phyloP scores from a whole-genome alignment of 2,329 filamentous ascomycete species.

The Mollisiaceae sp. region DNA sequence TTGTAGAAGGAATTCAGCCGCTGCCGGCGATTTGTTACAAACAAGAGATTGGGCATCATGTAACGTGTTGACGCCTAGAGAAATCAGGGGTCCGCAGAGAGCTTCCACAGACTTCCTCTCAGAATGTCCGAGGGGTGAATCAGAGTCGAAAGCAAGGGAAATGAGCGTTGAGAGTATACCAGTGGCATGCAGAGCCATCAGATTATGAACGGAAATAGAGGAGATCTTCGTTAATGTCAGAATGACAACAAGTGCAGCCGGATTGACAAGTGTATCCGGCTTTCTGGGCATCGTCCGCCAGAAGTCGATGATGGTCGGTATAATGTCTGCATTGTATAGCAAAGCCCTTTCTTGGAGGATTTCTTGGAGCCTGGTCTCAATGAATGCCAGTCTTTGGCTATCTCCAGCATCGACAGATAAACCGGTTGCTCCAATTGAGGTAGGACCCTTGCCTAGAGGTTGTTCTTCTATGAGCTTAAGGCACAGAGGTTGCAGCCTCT shows the following conservation, averaged over 20 bases:
- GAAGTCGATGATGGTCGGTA: conserved; percentile 65
- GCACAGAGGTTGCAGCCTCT: conserved; percentile 74
- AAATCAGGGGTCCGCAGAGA: conserved; percentile 72
- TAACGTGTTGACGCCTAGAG: conserved; percentile 78
- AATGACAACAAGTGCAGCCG: conserved; percentile 67
- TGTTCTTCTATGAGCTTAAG: conserved; percentile 48
- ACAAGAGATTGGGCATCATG: conserved; percentile 81
- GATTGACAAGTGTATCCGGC: conserved; percentile 50
- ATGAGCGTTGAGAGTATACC: conserved; percentile 72
- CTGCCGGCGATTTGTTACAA: conserved; percentile 54
- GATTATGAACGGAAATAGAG: conserved; percentile 72
- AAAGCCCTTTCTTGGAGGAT: conserved; percentile 57
- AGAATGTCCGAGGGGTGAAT: conserved; percentile 54
- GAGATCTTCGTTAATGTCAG: conserved; percentile 47
- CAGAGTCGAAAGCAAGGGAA: conserved; percentile 60
- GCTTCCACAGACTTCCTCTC: conserved; percentile 66
- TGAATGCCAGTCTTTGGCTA: conserved; percentile 33
- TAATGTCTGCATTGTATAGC: conserved; percentile 66
- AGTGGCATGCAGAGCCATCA: conserved; percentile 73
- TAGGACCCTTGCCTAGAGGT: conserved; percentile 18
- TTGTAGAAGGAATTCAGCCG: conserved; percentile 73
- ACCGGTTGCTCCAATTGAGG: background rate
- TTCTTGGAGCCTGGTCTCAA: conserved; percentile 50
- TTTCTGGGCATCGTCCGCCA: conserved; percentile 66
- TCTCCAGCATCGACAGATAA: conserved; percentile 26